phyloP scores from a whole-genome alignment of 805 yeast species.

The Starmerella vaccinii region DNA sequence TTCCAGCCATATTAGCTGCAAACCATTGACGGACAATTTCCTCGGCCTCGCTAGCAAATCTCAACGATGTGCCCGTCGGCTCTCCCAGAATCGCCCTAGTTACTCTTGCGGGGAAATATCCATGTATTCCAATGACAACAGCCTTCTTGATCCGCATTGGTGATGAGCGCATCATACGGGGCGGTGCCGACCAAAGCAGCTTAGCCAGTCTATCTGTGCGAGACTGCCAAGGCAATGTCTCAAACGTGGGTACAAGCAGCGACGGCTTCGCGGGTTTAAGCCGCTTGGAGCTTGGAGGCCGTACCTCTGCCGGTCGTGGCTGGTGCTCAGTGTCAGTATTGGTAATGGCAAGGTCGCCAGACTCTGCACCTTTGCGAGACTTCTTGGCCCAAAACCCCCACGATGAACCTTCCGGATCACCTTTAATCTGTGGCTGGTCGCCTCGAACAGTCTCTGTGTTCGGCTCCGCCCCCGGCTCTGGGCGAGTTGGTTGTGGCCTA shows the following conservation, averaged over 20 bases:
- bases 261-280: conserved; percentile 12
- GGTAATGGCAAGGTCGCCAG: conserved; percentile 27
- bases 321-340: conserved; percentile 28
- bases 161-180: conserved; percentile 1
- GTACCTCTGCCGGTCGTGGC: conserved; percentile 26
- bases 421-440: neutral
- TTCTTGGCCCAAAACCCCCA: conserved; percentile 32
- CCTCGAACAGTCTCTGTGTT: neutral
- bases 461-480: neutral
- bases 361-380: conserved; percentile 18
- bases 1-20: conserved; percentile 36
- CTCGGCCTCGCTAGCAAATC: conserved; percentile 87
- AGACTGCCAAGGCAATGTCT: conserved; percentile 11
- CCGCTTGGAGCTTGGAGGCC: conserved; percentile 8
- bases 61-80: conserved; percentile 90
- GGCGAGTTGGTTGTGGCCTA: too few relatives aligned
- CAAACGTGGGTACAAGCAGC: conserved; percentile 14
- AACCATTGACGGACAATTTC: conserved; percentile 56
- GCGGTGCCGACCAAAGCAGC: conserved; percentile 23
- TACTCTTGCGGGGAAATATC: conserved; percentile 84
- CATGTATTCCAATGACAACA: conserved; percentile 86
- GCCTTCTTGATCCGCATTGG: conserved; percentile 30
- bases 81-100: conserved; percentile 82
- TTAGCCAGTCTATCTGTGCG: conserved; percentile 26
- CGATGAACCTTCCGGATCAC: conserved; percentile 6